A percentile compares a stretch with the other conserved stretches of the same genome.
These are phyloP conservation scores for Coemansia sp. DNA, from an alignment of 192 early-diverging fungal species.

Conservation along the genomic window DNA sequence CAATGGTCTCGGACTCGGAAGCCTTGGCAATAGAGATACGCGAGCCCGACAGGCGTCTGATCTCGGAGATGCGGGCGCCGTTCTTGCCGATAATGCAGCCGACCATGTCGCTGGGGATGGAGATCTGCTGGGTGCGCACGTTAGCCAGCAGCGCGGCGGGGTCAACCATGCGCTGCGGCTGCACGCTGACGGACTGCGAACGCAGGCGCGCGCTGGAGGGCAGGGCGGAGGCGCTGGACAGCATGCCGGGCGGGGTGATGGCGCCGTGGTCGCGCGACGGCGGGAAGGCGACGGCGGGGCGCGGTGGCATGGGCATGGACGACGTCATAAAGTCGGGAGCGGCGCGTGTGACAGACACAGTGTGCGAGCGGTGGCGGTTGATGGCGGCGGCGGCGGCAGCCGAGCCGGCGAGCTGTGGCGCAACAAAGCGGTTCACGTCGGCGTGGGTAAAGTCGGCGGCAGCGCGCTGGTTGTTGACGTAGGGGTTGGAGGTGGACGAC, in stretches of 20 bases:
- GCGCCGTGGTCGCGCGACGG: constrained; percentile 22
- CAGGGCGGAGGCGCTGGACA: constrained; percentile 18
- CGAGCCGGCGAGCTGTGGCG: constrained; percentile 13
- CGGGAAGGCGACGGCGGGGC: constrained; percentile 31
- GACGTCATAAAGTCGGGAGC: constrained; percentile 39
- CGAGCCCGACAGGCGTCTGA: constrained; percentile 75
- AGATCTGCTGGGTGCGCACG: constrained; percentile 82
- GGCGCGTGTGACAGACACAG: constrained; percentile 48
- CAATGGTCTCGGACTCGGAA: constrained; percentile 74
- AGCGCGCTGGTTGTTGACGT: constrained; percentile 53
- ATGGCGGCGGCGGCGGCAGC: constrained; percentile 36
- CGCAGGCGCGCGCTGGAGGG: constrained; percentile 41
- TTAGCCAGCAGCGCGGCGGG: constrained; percentile 50
- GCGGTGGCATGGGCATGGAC: constrained; percentile 53
- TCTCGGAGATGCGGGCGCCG: constrained; percentile 80
- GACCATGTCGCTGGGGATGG: constrained; percentile 93
- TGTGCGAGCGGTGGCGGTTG: constrained; percentile 56
- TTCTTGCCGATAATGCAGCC: constrained; percentile 97
- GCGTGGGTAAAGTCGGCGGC: constrained; percentile 44
- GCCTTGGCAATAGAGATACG: constrained; percentile 89
- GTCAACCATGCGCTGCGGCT: constrained; percentile 47
- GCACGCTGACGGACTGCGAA: constrained; percentile 55
- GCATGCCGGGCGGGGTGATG: constrained; percentile 26
- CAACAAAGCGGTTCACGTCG: constrained; percentile 37
- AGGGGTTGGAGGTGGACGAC: constrained; percentile 52